Percentiles rank a stretch among this genome's conserved stretches.
Conservation (phyloP, 345 rosid species). For the Boechera divaricarpa region DNA sequence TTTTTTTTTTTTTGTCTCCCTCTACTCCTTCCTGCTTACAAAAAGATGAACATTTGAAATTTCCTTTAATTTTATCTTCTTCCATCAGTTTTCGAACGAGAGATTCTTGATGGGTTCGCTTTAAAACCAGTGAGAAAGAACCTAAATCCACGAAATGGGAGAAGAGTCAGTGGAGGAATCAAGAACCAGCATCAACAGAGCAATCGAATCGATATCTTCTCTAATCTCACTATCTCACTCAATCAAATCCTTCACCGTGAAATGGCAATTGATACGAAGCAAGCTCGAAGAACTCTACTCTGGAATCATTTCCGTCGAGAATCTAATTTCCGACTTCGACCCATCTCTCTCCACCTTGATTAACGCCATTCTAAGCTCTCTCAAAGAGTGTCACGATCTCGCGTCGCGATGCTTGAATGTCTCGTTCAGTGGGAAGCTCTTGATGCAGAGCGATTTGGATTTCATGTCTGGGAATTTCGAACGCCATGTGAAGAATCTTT, state of each 20-base stretch:
- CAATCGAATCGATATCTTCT: conserved; percentile 57
- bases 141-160: background rate
- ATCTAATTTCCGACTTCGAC: conserved; percentile 55
- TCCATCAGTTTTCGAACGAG: background rate
- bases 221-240: conserved; percentile 61
- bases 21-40: background rate
- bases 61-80: background rate
- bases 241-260: conserved; percentile 62
- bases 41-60: background rate
- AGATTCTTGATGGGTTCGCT: conserved; percentile 13
- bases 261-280: conserved; percentile 73
- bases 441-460: conserved; percentile 96
- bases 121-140: conserved; percentile 9
- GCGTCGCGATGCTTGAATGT: conserved; percentile 71
- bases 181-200: conserved; percentile 8
- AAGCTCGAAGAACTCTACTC: conserved; percentile 67
- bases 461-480: conserved; percentile 60
- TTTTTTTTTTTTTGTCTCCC: background rate
- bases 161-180: conserved; percentile 25
- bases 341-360: conserved; percentile 48
- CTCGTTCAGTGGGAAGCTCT: conserved; percentile 80
- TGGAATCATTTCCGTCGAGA: conserved; percentile 53
- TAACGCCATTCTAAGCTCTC: conserved; percentile 50
- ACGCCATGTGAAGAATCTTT: conserved; percentile 54
- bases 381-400: conserved; percentile 59